phyloP scores from a whole-genome alignment of 1,284 basidiomycete species.

The Inonotus obliquus region DNA sequence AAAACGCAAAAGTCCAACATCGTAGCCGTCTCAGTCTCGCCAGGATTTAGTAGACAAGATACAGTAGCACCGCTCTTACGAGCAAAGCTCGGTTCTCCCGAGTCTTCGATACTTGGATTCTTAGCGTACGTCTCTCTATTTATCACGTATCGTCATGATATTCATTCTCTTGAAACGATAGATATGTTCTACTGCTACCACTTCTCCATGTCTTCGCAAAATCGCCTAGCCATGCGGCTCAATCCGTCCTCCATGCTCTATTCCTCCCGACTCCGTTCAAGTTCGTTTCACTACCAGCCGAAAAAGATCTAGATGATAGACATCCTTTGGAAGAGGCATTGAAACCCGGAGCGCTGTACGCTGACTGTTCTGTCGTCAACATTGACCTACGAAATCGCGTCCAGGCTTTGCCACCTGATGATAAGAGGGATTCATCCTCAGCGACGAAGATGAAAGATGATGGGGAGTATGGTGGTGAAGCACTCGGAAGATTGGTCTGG shows the following conservation, averaged over 20 bases:
- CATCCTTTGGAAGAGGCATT: conserved; percentile 21
- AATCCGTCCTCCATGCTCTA: conserved; percentile 63
- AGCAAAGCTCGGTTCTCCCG: conserved; percentile 35
- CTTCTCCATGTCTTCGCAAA: conserved; percentile 61
- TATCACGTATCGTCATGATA: not conserved
- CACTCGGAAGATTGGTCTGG: conserved; percentile 64
- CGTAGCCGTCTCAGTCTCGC: conserved; percentile 63
- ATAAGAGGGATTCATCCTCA: not conserved
- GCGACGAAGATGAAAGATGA: conserved; percentile 44
- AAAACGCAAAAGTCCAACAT: conserved; percentile 60
- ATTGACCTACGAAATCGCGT: conserved; percentile 10
- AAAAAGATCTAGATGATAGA: not conserved
- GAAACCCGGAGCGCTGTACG: conserved; percentile 27
- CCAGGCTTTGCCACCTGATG: conserved; percentile 6
- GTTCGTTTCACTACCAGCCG: conserved; percentile 24
- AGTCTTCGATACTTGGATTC: conserved; percentile 9
- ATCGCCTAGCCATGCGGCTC: conserved; percentile 48
- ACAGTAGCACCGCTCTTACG: conserved; percentile 55
- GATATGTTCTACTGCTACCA: conserved; percentile 58
- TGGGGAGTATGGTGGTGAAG: conserved; percentile 62
- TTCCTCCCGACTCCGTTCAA: conserved; percentile 76
- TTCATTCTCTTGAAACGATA: conserved; percentile 23
- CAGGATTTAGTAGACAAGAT: conserved; percentile 65
- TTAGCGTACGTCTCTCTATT: conserved; percentile 15
- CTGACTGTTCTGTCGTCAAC: conserved; percentile 25